Conservation (phyloP, 2,329 filamentous ascomycete genomes). For the Eurotiales sp. region DNA sequence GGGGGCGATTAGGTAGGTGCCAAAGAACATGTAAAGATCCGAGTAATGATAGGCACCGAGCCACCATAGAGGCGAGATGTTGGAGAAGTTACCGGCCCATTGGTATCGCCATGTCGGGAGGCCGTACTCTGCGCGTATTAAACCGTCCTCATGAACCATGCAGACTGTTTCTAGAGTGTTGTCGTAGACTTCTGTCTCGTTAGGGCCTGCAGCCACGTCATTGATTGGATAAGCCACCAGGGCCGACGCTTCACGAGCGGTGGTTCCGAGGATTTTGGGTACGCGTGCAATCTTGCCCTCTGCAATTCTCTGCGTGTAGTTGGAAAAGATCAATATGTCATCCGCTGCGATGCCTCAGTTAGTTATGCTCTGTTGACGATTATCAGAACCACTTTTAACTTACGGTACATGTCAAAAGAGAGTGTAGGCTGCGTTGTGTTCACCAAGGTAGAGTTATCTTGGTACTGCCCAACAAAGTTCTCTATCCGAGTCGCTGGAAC, state of each 20-base stretch:
- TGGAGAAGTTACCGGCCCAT: conserved; percentile 41
- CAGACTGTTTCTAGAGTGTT: conserved; percentile 25
- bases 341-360: neutral
- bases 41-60: conserved; percentile 1
- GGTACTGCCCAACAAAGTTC: conserved; percentile 21
- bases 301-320: neutral
- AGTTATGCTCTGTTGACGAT: no score
- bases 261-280: neutral
- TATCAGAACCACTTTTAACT: no score
- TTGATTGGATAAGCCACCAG: neutral
- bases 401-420: neutral
- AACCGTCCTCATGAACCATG: conserved; percentile 20
- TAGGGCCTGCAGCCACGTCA: conserved; percentile 9
- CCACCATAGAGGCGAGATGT: conserved; percentile 29
- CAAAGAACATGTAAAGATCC: conserved; percentile 1
- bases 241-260: neutral
- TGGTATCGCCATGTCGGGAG: conserved; percentile 38
- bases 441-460: conserved; percentile 14
- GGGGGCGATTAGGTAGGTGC: neutral
- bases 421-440: neutral
- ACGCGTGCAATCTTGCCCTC: neutral
- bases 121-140: conserved; percentile 23
- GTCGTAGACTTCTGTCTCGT: conserved; percentile 4
- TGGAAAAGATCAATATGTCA: neutral
- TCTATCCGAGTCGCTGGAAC: conserved; percentile 20